Conservation (phyloP, 495 filamentous ascomycete species). For the Tuber calosporum region DNA sequence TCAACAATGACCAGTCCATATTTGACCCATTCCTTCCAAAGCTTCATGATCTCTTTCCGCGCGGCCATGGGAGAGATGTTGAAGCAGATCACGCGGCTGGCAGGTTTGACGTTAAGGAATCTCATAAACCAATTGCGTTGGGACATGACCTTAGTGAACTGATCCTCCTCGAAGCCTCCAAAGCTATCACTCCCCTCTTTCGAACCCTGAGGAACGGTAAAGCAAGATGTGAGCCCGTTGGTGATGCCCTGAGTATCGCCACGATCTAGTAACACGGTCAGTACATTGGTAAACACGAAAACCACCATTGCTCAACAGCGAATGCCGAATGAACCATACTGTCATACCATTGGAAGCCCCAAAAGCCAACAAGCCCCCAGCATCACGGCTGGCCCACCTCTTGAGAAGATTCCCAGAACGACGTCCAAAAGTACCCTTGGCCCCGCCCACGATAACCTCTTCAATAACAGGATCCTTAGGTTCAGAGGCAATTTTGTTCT, state of each 20-base stretch:
- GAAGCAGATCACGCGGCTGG: slow-evolving; percentile 64
- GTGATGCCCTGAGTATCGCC: slow-evolving; percentile 8
- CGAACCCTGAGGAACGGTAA: slow-evolving; percentile 4
- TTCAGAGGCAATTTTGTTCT: neutral
- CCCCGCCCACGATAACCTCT: neutral
- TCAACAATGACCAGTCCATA: slow-evolving; percentile 70
- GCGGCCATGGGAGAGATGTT: slow-evolving; percentile 58
- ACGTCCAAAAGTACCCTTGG: slow-evolving; percentile 27
- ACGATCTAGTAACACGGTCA: slow-evolving; percentile 18
- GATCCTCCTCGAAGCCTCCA: slow-evolving; percentile 20
- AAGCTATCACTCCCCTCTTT: slow-evolving; percentile 17
- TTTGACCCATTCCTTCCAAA: slow-evolving; percentile 70
- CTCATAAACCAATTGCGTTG: slow-evolving; percentile 76
- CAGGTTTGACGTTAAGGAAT: slow-evolving; percentile 83
- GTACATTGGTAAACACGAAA: neutral
- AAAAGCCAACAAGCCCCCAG: slow-evolving; percentile 4
- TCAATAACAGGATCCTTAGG: neutral
- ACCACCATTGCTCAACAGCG: neutral
- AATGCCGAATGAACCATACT: neutral
- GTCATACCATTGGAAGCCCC: neutral
- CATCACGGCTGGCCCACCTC: slow-evolving; percentile 31
- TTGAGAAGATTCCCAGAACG: slow-evolving; percentile 28
- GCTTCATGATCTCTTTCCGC: slow-evolving; percentile 62
- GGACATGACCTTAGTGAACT: slow-evolving; percentile 41
- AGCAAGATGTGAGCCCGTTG: slow-evolving; percentile 9